These are phyloP conservation scores for Flaveria robusta DNA, from an alignment of 129 eudicot genomes.

Conservation along the genomic window DNA sequence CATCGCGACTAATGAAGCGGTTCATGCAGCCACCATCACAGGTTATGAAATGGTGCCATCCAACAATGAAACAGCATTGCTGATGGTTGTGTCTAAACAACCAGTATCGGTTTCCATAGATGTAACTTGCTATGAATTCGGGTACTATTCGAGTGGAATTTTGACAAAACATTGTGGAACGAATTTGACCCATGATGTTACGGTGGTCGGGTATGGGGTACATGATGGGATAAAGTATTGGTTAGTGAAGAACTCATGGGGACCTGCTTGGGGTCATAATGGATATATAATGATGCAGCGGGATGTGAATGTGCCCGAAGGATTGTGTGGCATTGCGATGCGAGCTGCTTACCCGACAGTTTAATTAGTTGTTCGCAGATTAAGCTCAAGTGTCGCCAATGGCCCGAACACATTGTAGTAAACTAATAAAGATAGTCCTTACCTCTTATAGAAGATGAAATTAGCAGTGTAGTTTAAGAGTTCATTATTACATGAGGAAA, in stretches of 20 bases:
- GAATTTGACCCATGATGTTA: conserved; percentile 70
- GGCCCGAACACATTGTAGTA: no score
- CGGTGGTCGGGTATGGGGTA: conserved; percentile 72
- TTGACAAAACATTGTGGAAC: conserved; percentile 54
- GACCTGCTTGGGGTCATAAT: conserved; percentile 68
- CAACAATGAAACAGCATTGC: conserved; percentile 29
- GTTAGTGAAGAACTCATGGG: conserved; percentile 85
- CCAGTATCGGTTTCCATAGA: conserved; percentile 30
- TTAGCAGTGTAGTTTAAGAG: not conserved
- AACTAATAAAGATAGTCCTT: no score
- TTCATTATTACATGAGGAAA: not conserved
- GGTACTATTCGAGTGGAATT: conserved; percentile 25
- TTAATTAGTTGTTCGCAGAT: not conserved
- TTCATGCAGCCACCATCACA: conserved; percentile 26
- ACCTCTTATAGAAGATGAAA: no score
- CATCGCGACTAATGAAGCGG: conserved; percentile 25
- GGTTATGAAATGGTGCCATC: conserved; percentile 37
- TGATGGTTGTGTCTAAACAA: conserved; percentile 32
- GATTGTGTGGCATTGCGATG: conserved; percentile 88
- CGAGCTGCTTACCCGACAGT: conserved; percentile 59
- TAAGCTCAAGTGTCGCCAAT: no score
- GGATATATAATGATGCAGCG: conserved; percentile 75
- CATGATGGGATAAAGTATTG: conserved; percentile 73
- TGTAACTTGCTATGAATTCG: conserved; percentile 14
- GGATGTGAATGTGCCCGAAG: conserved; percentile 46